These are phyloP conservation scores for Plantago major DNA, from an alignment of 257 asterid genomes.

Conservation along the genomic window DNA sequence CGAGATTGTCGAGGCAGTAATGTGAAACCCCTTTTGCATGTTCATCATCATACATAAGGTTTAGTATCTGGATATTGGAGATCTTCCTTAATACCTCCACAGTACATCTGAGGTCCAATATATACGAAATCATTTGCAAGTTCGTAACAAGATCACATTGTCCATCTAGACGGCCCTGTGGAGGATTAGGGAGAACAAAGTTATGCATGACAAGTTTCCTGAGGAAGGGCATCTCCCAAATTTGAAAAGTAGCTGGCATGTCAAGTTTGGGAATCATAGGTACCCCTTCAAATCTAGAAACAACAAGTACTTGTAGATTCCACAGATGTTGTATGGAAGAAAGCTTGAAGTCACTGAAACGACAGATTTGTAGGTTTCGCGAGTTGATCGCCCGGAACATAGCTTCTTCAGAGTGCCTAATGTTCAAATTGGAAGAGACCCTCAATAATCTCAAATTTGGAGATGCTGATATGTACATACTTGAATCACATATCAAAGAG, in stretches of 20 bases:
- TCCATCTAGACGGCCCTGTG: background rate
- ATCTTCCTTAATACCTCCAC: constrained; percentile 8
- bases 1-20: constrained; percentile 12
- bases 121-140: constrained; percentile 9
- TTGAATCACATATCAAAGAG: background rate
- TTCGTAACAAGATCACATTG: constrained; percentile 9
- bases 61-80: constrained; percentile 12
- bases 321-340: background rate
- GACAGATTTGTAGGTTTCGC: constrained; percentile 2
- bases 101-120: background rate
- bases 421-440: background rate
- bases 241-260: background rate
- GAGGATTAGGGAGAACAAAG: constrained; percentile 8
- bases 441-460: background rate
- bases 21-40: background rate
- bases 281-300: no score
- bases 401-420: background rate
- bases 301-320: constrained; percentile 8
- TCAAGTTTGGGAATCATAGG: background rate
- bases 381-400: background rate
- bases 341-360: background rate
- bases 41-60: background rate
- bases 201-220: background rate
- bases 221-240: constrained; percentile 18
- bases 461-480: background rate